These are phyloP conservation scores for Handroanthus guayacan DNA, from an alignment of 257 asterid genomes.

Conservation along the genomic window DNA sequence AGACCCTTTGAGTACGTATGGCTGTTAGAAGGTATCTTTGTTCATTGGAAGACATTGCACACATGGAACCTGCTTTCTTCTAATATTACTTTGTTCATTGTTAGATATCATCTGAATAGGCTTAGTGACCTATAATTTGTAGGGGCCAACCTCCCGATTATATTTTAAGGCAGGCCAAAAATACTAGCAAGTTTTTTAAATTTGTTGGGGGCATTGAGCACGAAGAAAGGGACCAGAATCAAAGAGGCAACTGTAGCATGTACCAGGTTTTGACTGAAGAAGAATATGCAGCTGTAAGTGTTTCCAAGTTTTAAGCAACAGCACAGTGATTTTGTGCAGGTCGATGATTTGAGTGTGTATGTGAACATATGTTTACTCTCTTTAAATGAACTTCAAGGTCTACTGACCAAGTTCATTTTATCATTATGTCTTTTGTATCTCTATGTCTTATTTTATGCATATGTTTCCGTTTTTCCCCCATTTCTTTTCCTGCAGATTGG, in stretches of 20 bases:
- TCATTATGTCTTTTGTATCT: conserved; percentile 23
- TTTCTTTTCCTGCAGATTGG: too few relatives aligned
- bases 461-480: conserved; percentile 9
- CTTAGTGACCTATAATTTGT: conserved; percentile 45
- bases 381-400: conserved; percentile 21
- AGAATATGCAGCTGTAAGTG: conserved; percentile 96
- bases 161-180: conserved; percentile 82
- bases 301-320: conserved; percentile 23
- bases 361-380: not conserved
- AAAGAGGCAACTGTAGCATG: conserved; percentile 62
- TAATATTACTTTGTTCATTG: conserved; percentile 38
- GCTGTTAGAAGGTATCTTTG: not conserved
- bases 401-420: conserved; percentile 1
- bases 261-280: conserved; percentile 84
- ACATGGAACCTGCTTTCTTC: conserved; percentile 32
- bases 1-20: not conserved
- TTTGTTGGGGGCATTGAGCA: conserved; percentile 74
- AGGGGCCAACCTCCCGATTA: conserved; percentile 98
- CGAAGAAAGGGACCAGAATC: conserved; percentile 64
- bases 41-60: not conserved
- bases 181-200: conserved; percentile 91
- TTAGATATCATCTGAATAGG: conserved; percentile 40
- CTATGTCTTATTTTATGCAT: conserved; percentile 18
- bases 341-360: conserved; percentile 4
- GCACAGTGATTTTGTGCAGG: conserved; percentile 12